phyloP scores from a whole-genome alignment of 345 rosid genomes.

The Kandelia obovata region DNA sequence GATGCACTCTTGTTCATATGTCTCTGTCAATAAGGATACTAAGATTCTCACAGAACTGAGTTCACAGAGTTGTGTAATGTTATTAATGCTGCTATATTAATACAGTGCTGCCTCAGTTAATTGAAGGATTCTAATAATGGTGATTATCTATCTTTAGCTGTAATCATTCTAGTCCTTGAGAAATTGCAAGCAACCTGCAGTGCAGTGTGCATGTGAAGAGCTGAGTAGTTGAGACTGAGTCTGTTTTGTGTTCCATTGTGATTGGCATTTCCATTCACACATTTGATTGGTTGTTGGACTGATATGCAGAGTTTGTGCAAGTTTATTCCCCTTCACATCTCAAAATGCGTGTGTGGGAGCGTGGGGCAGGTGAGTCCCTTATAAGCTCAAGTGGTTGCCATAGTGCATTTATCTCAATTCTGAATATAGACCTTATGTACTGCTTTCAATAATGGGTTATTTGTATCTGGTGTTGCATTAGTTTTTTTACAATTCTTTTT shows the following conservation, averaged over 20 bases:
- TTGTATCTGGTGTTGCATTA: background rate
- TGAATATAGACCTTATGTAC: no score
- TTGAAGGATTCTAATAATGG: no score
- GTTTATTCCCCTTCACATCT: conserved; percentile 71
- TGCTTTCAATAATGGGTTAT: conserved; percentile 1
- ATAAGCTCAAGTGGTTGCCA: background rate
- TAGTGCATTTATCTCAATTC: no score
- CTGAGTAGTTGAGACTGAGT: no score
- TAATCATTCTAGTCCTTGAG: background rate
- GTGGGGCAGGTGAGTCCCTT: conserved; percentile 71
- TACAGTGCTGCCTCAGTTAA: no score
- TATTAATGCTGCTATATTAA: background rate
- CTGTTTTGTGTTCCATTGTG: background rate
- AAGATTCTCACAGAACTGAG: background rate
- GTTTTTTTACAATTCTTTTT: background rate
- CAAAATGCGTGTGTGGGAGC: conserved; percentile 99
- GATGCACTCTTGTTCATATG: no score
- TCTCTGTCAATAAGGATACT: no score
- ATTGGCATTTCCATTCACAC: background rate
- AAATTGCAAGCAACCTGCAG: background rate
- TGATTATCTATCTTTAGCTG: background rate
- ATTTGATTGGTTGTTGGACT: background rate
- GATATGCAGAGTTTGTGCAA: conserved; percentile 84
- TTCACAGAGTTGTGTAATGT: background rate
- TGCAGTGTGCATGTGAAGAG: background rate